Evolutionary conservation across 495 filamentous ascomycete species (phyloP), one percentile per base, ranked within the genome.

Genomic region (Hypoxylon fuscum): DNA sequence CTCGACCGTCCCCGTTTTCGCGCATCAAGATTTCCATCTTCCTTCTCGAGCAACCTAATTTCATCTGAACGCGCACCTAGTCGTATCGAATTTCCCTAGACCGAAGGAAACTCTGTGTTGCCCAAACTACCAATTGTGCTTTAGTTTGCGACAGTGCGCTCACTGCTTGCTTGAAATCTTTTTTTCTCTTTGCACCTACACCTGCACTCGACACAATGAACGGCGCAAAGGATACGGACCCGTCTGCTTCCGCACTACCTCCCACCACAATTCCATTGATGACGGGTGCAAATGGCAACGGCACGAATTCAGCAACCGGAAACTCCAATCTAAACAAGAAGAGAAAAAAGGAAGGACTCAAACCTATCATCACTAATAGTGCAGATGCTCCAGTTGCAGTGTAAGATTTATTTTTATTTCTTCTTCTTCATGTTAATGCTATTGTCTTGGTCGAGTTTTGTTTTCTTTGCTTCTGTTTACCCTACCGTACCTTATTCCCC

Each of bases 341-440:
- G 81, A 87, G 90, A 79, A 91, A 89, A 84, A 93, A 92, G 80
- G 90, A 90, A 59, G 90, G 91, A 54, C 72, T 94, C 68, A 96
- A 94, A 77, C 91, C 91, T 62, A 96, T 96, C 79, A 90, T 94
- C 77, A 96, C 91, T 17, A 93, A n/a, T n/a, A n/a, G n/a, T n/a
- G n/a, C 86, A 42, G 91, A 96, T 62, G 80, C 80, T 55, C 77
- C 78, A 50, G 70, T 76, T 44, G 62, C 76, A 61, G 74, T 70
- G 74, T 79, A 80, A 68, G 75, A 42, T 57, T 55, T 27, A 27
- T 37, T 54, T 3, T 43, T 25, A 23, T 48, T 53, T 47, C 17
- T 2, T 37, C 44, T 47, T 37, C 2, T 43, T 23, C n/a, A 6
- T 50, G 8, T 45, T 46, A n/a, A n/a, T n/a, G n/a, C 8, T 59